Evolutionary conservation across 1,284 basidiomycete species (phyloP).

Genomic region (Microbotryum lychnidis-dioicae): DNA sequence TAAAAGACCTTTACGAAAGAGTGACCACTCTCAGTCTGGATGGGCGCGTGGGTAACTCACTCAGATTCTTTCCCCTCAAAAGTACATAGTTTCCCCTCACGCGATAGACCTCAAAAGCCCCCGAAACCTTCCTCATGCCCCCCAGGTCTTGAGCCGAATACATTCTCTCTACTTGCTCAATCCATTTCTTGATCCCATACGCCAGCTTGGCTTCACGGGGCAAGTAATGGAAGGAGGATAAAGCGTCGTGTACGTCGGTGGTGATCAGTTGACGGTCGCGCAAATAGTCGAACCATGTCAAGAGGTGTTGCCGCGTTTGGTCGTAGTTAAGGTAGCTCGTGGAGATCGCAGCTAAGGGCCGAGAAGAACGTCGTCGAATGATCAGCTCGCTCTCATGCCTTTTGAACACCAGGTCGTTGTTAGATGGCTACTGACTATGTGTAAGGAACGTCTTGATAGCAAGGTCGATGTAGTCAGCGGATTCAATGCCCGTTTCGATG

Average conservation of each 20-base stretch:
- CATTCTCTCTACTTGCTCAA: background rate
- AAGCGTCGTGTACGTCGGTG: background rate
- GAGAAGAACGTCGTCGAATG: constrained; percentile 1
- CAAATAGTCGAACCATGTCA: constrained; percentile 20
- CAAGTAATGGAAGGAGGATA: background rate
- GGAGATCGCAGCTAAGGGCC: background rate
- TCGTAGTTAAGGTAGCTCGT: background rate
- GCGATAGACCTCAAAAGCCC: constrained; percentile 1
- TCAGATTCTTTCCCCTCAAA: background rate
- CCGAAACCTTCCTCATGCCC: background rate
- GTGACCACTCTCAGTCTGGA: too few species aligned
- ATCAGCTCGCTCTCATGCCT: background rate
- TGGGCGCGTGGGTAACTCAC: background rate
- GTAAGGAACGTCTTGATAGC: background rate
- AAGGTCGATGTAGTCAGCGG: background rate
- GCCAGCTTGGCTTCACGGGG: background rate
- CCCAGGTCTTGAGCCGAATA: background rate
- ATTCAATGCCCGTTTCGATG: background rate
- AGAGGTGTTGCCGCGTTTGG: background rate
- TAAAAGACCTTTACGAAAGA: background rate
- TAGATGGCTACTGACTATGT: background rate
- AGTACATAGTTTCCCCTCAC: background rate
- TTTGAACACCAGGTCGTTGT: background rate
- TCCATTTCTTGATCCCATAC: background rate
- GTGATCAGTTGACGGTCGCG: constrained; percentile 14